Conservation (phyloP, 2,329 filamentous ascomycete genomes). For the Monilinia fructigena region DNA sequence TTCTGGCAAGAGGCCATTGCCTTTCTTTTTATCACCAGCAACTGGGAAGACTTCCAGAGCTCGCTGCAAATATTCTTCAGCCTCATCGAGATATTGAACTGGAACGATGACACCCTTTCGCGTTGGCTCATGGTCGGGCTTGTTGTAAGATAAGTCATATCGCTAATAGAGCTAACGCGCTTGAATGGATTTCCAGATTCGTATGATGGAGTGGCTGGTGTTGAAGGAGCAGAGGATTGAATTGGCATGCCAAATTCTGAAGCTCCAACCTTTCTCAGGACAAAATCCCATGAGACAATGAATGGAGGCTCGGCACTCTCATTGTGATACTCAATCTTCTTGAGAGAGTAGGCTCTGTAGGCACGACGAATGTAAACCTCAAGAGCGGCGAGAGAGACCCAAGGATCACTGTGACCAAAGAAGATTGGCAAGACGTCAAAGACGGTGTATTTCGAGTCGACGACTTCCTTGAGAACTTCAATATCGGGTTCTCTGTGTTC, state of each 20-base stretch:
- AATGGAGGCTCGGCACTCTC: slow-evolving; percentile 70
- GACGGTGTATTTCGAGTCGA: slow-evolving; percentile 97
- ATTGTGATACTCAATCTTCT: slow-evolving; percentile 83
- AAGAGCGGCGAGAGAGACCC: slow-evolving; percentile 88
- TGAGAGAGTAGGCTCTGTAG: slow-evolving; percentile 92
- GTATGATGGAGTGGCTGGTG: slow-evolving; percentile 70
- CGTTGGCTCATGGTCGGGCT: slow-evolving; percentile 71
- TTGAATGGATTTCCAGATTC: slow-evolving; percentile 65
- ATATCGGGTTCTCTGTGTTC: slow-evolving; percentile 91
- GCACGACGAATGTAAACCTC: slow-evolving; percentile 96
- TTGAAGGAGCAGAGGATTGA: slow-evolving; percentile 77
- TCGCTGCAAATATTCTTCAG: slow-evolving; percentile 79
- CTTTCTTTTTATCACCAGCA: slow-evolving; percentile 55
- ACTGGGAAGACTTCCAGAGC: slow-evolving; percentile 80
- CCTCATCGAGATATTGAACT: slow-evolving; percentile 90
- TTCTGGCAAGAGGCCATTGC: slow-evolving; percentile 65
- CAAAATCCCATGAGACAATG: slow-evolving; percentile 90
- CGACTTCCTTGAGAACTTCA: slow-evolving; percentile 92
- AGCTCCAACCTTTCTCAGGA: slow-evolving; percentile 88
- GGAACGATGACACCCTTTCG: slow-evolving; percentile 94
- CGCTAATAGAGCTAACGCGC: slow-evolving; percentile 90
- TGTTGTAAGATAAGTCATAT: slow-evolving; percentile 86
- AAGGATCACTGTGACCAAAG: slow-evolving; percentile 90
- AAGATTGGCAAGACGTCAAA: slow-evolving; percentile 95
- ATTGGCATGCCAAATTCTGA: slow-evolving; percentile 83